phyloP scores from a whole-genome alignment of 768 basidiomycete species.

The Cystofilobasidium capitatum region DNA sequence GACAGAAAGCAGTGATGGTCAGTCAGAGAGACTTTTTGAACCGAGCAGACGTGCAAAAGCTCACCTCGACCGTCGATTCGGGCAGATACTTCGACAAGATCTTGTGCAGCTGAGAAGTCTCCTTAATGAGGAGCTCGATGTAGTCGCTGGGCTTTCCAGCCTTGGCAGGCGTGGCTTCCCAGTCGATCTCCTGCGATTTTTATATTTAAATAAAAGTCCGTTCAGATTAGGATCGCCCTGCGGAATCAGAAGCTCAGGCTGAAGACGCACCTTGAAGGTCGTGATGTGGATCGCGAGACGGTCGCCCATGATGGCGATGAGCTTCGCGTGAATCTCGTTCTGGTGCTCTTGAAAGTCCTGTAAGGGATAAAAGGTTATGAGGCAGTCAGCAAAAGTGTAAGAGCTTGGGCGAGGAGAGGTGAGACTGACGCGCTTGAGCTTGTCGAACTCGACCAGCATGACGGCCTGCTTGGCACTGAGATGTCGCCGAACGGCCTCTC shows the following conservation, averaged over 20 bases:
- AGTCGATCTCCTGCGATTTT: slow-evolving; percentile 69
- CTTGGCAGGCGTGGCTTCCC: slow-evolving; percentile 46
- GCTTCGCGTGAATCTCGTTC: slow-evolving; percentile 94
- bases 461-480: slow-evolving; percentile 89
- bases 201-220: not conserved
- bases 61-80: slow-evolving; percentile 67
- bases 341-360: slow-evolving; percentile 99
- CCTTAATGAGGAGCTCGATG: slow-evolving; percentile 85
- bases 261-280: slow-evolving; percentile 55
- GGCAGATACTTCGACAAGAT: slow-evolving; percentile 85
- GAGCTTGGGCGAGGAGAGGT: not conserved
- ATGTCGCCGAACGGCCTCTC: slow-evolving; percentile 88
- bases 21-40: not conserved
- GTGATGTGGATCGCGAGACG: slow-evolving; percentile 75
- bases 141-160: slow-evolving; percentile 60
- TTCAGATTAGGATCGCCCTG: not conserved
- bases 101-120: slow-evolving; percentile 90
- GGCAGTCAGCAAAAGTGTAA: not conserved
- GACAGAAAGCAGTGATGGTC: slow-evolving; percentile 25
- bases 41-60: slow-evolving; percentile 35
- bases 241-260: not conserved
- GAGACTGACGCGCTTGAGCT: slow-evolving; percentile 73
- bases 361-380: not conserved
- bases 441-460: slow-evolving; percentile 96
- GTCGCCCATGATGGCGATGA: slow-evolving; percentile 97